Evolutionary conservation across 495 filamentous ascomycete genomes (phyloP).

Genomic region (Aspergillus olivimuriae): DNA sequence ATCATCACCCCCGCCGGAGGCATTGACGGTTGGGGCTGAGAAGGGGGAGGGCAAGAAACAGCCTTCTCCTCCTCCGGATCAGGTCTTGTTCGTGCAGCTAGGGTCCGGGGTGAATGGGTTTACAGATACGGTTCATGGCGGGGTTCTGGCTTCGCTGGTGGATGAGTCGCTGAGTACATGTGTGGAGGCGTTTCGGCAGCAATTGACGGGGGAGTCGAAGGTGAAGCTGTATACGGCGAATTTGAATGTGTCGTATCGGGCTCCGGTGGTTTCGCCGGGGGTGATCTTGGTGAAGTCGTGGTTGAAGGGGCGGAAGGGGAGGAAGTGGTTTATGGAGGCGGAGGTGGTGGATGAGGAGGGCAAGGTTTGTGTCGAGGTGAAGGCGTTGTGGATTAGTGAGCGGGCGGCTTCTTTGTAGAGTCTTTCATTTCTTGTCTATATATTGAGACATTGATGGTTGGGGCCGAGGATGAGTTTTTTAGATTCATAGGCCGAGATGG

Average conservation of each 20-base stretch:
- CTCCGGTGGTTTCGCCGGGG: background rate
- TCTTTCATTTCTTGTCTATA: background rate
- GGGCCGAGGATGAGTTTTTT: no score
- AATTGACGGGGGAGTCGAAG: background rate
- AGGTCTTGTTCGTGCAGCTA: background rate
- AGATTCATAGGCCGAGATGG: no score
- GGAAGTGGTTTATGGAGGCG: background rate
- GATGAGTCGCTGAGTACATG: conserved; percentile 4
- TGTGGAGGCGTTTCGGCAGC: conserved; percentile 3
- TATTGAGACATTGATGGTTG: no score
- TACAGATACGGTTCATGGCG: conserved; percentile 1
- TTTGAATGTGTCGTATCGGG: conserved; percentile 2
- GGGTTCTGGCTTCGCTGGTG: background rate
- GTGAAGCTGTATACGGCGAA: conserved; percentile 4
- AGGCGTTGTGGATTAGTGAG: background rate
- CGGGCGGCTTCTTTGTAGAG: background rate
- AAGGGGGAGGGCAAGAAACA: background rate
- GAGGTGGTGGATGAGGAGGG: background rate
- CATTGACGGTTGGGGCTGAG: no score
- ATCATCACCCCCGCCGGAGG: no score
- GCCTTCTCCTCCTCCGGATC: background rate
- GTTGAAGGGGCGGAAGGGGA: background rate
- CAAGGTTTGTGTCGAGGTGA: background rate
- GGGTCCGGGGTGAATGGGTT: background rate
- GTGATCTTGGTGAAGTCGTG: background rate